Evolutionary conservation across 2,329 filamentous ascomycete genomes (phyloP).

Genomic region (Colletotrichum ledebouriae): DNA sequence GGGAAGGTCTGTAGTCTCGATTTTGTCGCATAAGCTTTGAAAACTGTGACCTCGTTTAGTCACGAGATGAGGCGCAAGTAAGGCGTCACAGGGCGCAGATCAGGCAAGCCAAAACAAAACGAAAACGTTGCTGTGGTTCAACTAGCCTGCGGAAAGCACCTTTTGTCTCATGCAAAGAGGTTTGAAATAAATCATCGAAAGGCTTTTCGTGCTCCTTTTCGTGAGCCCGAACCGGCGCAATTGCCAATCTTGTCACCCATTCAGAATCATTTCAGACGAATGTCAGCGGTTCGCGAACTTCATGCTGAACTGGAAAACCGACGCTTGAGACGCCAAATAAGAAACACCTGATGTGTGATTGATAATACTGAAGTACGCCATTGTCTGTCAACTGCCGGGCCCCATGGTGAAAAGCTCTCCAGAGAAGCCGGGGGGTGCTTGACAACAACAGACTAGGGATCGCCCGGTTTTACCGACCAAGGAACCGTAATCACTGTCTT

Average conservation of each 20-base stretch:
- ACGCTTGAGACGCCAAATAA: constrained; percentile 22
- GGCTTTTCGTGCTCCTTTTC: background rate
- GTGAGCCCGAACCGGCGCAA: background rate
- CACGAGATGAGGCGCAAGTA: constrained; percentile 11
- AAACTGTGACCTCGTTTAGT: constrained; percentile 4
- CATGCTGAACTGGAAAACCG: background rate
- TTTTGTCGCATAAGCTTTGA: background rate
- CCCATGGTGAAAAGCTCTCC: constrained; percentile 8
- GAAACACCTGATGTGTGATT: constrained; percentile 36
- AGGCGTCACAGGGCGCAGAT: constrained; percentile 34
- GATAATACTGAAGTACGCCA: constrained; percentile 2
- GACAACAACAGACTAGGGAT: constrained; percentile 11
- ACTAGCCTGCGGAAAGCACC: constrained; percentile 1
- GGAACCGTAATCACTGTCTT: background rate
- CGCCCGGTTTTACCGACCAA: constrained; percentile 12
- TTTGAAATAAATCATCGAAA: constrained; percentile 8
- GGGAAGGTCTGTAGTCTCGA: background rate
- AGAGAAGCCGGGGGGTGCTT: constrained; percentile 23
- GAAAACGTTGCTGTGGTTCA: constrained; percentile 7
- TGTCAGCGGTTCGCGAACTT: constrained; percentile 29
- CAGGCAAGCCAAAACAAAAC: constrained; percentile 33
- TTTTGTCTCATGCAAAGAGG: constrained; percentile 12
- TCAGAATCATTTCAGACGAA: constrained; percentile 15
- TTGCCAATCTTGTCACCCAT: background rate
- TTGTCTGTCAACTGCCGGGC: constrained; percentile 29